A percentile compares a stretch with the other conserved stretches of the same genome.
These are phyloP conservation scores for Mycocentrospora acerina DNA, from an alignment of 2,329 filamentous ascomycete genomes.

Conservation along the genomic window DNA sequence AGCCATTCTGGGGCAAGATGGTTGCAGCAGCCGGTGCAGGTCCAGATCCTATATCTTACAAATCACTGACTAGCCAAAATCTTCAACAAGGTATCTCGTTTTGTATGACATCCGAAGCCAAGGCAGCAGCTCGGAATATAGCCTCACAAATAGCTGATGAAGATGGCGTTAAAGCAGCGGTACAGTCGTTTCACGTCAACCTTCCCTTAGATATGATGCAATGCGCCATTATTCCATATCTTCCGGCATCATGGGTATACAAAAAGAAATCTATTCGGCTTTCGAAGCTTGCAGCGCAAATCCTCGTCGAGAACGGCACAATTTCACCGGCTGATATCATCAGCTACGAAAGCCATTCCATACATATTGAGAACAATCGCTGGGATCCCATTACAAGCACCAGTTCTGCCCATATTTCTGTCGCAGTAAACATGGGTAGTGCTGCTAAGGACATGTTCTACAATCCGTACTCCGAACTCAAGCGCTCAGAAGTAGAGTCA, in stretches of 20 bases:
- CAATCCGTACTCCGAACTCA: conserved; percentile 13
- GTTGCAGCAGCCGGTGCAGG: conserved; percentile 32
- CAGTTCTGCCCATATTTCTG: conserved; percentile 58
- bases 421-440: conserved; percentile 56
- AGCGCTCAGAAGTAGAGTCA: conserved; percentile 3
- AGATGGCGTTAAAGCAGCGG: conserved; percentile 24
- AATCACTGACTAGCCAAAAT: conserved; percentile 18
- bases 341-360: conserved; percentile 21
- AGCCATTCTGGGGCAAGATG: conserved; percentile 33
- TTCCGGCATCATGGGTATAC: conserved; percentile 25
- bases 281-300: conserved; percentile 24
- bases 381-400: conserved; percentile 69
- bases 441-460: conserved; percentile 59
- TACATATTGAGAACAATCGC: conserved; percentile 36
- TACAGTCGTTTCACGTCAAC: conserved; percentile 28
- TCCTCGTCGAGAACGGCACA: conserved; percentile 20
- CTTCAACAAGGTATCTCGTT: conserved; percentile 27
- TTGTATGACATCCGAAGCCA: conserved; percentile 19
- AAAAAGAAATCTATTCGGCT: conserved; percentile 18
- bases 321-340: conserved; percentile 8
- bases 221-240: conserved; percentile 22
- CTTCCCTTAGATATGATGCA: conserved; percentile 25
- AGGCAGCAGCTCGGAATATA: conserved; percentile 18
- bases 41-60: conserved; percentile 27
- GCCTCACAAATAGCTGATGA: conserved; percentile 24